Evolutionary conservation across 305 asterid species (phyloP).

Genomic region (Solanum hybrid): DNA sequence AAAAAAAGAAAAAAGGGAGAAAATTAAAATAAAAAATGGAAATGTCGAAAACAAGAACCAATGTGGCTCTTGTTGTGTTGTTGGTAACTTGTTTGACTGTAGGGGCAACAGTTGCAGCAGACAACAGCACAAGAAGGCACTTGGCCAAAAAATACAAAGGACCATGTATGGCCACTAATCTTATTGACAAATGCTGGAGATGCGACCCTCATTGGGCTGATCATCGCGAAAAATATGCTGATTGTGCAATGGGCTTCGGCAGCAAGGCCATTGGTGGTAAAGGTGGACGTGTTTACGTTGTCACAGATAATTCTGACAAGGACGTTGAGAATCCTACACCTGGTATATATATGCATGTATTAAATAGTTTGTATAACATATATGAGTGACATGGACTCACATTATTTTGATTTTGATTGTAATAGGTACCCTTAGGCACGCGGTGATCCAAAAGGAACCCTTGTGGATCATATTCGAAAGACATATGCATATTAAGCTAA

Average conservation of each 20-base stretch:
- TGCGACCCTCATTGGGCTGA: conserved; percentile 15
- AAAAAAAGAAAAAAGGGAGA: background rate
- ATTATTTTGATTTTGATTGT: too few relatives aligned
- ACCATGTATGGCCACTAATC: conserved; percentile 17
- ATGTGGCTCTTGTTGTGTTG: background rate
- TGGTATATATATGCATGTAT: conserved; percentile 4
- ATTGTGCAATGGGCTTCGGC: conserved; percentile 18
- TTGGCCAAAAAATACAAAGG: conserved; percentile 8
- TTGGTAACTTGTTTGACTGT: background rate
- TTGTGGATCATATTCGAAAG: conserved; percentile 21
- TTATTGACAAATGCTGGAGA: conserved; percentile 26
- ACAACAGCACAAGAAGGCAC: conserved; percentile 17
- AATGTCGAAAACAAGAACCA: background rate
- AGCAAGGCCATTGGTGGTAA: conserved; percentile 19
- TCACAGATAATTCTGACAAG: conserved; percentile 11
- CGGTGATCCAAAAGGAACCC: conserved; percentile 18
- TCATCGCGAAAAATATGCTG: conserved; percentile 9
- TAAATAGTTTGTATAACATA: too few relatives aligned
- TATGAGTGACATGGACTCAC: background rate
- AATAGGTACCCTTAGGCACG: conserved; percentile 20
- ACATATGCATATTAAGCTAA: conserved; percentile 18
- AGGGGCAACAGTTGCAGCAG: background rate
- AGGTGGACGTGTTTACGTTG: conserved; percentile 15
- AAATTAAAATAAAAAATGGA: background rate
- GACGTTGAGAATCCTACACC: conserved; percentile 5